Conservation (phyloP, 768 basidiomycete species). For the Ramaria sp. region DNA sequence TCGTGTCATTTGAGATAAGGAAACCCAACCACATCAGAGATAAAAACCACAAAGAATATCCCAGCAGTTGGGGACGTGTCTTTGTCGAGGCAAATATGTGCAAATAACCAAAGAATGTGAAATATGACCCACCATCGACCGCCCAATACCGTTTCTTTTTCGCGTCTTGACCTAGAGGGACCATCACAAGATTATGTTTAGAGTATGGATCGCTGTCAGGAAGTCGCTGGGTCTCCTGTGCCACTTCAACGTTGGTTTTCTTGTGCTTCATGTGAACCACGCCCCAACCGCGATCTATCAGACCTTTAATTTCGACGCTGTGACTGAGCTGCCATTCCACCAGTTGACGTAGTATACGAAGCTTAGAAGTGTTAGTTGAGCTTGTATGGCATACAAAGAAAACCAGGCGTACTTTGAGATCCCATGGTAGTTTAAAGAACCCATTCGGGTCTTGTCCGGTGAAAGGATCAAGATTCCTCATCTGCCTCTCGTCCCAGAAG, state of each 20-base stretch:
- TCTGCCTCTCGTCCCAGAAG: conserved; percentile 67
- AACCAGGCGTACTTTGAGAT: conserved; percentile 54
- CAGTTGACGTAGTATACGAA: conserved; percentile 72
- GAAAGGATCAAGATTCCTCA: conserved; percentile 67
- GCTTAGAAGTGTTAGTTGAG: conserved; percentile 24
- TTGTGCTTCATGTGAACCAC: conserved; percentile 77
- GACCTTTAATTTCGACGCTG: conserved; percentile 52
- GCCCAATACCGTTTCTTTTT: conserved; percentile 77
- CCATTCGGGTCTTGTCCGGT: conserved; percentile 44
- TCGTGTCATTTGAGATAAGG: conserved; percentile 12
- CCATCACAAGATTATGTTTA: conserved; percentile 49
- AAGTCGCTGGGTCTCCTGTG: conserved; percentile 22
- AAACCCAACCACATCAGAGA: conserved; percentile 26
- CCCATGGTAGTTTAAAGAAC: conserved; percentile 75
- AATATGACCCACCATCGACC: conserved; percentile 69
- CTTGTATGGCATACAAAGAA: conserved; percentile 15
- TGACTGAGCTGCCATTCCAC: conserved; percentile 77
- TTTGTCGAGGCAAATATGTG: conserved; percentile 43
- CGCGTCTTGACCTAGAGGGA: conserved; percentile 69
- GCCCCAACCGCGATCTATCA: conserved; percentile 80
- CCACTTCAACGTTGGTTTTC: conserved; percentile 53
- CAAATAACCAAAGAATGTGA: conserved; percentile 43
- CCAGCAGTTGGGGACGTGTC: conserved; percentile 26
- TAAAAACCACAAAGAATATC: conserved; percentile 33
- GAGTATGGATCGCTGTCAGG: conserved; percentile 54